Evolutionary conservation across 1,139 yeast genomes (phyloP), one percentile per base, ranked within the genome.

Genomic region (Magnusiomyces suaveolens): DNA sequence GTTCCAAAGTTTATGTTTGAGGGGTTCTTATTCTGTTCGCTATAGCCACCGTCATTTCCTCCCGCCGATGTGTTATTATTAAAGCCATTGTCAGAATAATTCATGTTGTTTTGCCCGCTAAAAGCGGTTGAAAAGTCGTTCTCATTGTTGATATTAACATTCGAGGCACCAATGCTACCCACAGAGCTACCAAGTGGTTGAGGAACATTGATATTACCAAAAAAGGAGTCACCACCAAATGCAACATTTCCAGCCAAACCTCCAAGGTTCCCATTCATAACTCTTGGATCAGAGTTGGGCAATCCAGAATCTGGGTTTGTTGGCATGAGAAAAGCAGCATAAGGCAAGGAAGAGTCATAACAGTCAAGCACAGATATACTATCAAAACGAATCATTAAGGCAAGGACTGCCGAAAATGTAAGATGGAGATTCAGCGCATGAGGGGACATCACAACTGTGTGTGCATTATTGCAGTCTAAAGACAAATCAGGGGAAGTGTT

Each of bases 341-440:
- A 41, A 18, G 44, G 44, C 25, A 41, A 29, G 2, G 48, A 46
- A 44, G 48, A 44, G 23, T 26, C 24, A 26, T 46, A 46, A 32
- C 36, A 26, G 14, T 46, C 48, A 14, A 46, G 14, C 25, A 24
- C 36, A 26, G 33, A 26, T 18, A 46, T 46, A 3, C n/a, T 46
- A 18, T 46, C 48, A 25, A 32, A 26, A 25, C 48, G 48, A 46
- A 32, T 18, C 48, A 46, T 46, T 26, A 46, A 32, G 14, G 38
- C 48, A 46, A 32, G 33, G 18, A 50, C 29, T 24, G 52, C 46
- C 10, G 48, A 43, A 43, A 43, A 50, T 8, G 52, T 43, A 21
- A 50, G 43, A 23, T 50, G 39, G 21, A 50, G 20, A 29, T 50
- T 50, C 4, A 33, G 24, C 2, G 39, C 46, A 21, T 43, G 48